phyloP scores from a whole-genome alignment of 139 green algal genomes.

The Chlamydomonas incerta region DNA sequence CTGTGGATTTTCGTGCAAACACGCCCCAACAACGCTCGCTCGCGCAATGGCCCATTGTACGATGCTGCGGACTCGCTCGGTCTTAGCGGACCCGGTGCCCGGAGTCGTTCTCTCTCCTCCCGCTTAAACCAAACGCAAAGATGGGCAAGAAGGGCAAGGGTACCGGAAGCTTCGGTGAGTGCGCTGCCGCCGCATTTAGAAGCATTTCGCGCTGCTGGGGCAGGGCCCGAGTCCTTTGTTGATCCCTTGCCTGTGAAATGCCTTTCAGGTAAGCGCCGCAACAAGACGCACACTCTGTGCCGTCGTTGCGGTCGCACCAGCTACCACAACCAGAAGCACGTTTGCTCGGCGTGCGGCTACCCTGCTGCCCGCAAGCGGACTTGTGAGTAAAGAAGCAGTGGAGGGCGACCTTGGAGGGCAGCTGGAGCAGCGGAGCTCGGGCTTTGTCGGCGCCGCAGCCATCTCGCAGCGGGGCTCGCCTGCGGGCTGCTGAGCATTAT shows the following conservation, averaged over 20 bases:
- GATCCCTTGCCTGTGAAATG: neutral
- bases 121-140: neutral
- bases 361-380: constrained; percentile 92
- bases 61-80: too few species aligned
- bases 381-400: constrained; percentile 79
- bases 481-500: too few species aligned
- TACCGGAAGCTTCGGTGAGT: constrained; percentile 93
- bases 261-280: constrained; percentile 89
- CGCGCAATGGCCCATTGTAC: too few species aligned
- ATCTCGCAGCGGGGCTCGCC: neutral
- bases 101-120: too few species aligned
- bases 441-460: constrained; percentile 23
- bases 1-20: too few species aligned
- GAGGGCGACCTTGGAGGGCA: neutral
- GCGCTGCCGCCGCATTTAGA: constrained; percentile 28
- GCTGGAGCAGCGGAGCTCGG: neutral
- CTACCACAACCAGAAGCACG: constrained; percentile 96
- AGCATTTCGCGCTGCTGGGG: neutral
- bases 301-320: constrained; percentile 83
- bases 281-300: constrained; percentile 97
- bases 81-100: too few species aligned
- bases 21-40: too few species aligned
- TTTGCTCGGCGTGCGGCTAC: constrained; percentile 92
- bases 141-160: constrained; percentile 97
- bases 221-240: neutral